Base-by-base conservation (phyloP, 805 yeast genomes). In the Saturnispora besseyi region DNA sequence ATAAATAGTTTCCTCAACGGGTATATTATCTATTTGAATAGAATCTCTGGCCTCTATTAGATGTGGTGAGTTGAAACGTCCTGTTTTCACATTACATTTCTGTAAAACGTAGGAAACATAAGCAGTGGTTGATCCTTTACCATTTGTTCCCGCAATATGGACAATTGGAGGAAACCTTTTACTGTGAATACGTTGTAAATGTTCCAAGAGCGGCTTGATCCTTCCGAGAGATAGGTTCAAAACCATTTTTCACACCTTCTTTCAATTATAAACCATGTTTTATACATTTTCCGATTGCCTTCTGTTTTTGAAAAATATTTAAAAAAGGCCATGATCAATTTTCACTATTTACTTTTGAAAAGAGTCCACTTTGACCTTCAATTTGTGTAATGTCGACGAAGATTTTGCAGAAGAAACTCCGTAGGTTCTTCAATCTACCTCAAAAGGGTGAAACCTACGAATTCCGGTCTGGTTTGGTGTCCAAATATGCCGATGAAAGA, bases 131-230 rank as follows among this genome's bases (percentile, higher is more conserved):
- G 97, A 89, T 0, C 99, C 99, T 61, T 91, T 91, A 0, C 99
- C 99, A 62, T 91, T 91, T 8, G 99, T 91, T 0, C 99, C 99
- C 0, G 96, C 96, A 4, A 93, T 76, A 61, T 93, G 99, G n/a
- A 93, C 70, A 59, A 79, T 79, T 2, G 40, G 40, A 2, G 46
- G 46, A 41, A 41, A 48, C 4, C 9, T 11, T 11, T 11, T 32
- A 5, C 24, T 13, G 10, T 37, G 28, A 3, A n/a, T 9, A 5
- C 29, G 10, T 21, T 34, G 30, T 10, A 47, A 21, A 10, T 33
- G 44, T 7, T 26, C 26, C 18, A 47, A 29, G 18, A 47, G 41
- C 18, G 50, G 50, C 21, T 5, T 29, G 9, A 47, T 47, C 5
- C 50, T 36, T 15, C 28, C 33, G 9, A 47, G 29, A 2, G 50